Conservation (phyloP, 805 yeast genomes). For the Yarrowia phangngaensis region DNA sequence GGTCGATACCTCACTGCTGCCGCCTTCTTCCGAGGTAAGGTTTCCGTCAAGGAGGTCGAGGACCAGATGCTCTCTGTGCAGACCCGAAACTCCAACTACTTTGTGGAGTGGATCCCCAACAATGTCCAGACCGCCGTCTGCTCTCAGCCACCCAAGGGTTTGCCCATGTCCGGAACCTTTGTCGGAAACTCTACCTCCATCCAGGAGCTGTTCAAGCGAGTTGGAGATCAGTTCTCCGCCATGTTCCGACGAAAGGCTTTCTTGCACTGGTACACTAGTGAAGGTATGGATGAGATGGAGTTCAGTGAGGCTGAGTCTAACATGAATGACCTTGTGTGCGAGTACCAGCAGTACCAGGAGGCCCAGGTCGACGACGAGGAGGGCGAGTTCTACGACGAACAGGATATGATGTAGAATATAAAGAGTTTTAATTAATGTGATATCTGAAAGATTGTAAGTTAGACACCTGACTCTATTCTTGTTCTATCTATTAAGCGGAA, state of each 20-base stretch:
- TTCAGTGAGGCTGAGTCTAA: constrained; percentile 91
- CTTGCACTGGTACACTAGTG: constrained; percentile 93
- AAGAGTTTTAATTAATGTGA: constrained; percentile 22
- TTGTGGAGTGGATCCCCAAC: constrained; percentile 95
- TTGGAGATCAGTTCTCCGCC: constrained; percentile 82
- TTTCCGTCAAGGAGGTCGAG: constrained; percentile 87
- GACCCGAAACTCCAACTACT: constrained; percentile 72
- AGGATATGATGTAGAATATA: constrained; percentile 26
- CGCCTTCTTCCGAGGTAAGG: constrained; percentile 91
- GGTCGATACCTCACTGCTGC: constrained; percentile 92
- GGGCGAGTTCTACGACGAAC: constrained; percentile 27
- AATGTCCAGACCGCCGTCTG: constrained; percentile 93
- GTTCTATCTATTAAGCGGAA: constrained; percentile 2
- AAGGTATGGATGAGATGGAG: constrained; percentile 95
- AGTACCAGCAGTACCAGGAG: constrained; percentile 90
- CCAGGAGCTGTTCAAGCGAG: constrained; percentile 85
- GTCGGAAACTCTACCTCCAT: constrained; percentile 91
- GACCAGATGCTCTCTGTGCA: constrained; percentile 87
- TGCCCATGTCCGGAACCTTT: constrained; percentile 87
- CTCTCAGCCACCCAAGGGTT: constrained; percentile 79
- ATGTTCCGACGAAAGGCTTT: constrained; percentile 94
- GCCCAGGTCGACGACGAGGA: constrained; percentile 70
- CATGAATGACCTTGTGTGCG: constrained; percentile 82
- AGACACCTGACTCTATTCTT: too few species aligned
- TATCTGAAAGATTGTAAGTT: constrained; percentile 12